These are phyloP conservation scores for Delitschia confertaspora DNA, from an alignment of 495 filamentous ascomycete genomes.

Conservation along the genomic window DNA sequence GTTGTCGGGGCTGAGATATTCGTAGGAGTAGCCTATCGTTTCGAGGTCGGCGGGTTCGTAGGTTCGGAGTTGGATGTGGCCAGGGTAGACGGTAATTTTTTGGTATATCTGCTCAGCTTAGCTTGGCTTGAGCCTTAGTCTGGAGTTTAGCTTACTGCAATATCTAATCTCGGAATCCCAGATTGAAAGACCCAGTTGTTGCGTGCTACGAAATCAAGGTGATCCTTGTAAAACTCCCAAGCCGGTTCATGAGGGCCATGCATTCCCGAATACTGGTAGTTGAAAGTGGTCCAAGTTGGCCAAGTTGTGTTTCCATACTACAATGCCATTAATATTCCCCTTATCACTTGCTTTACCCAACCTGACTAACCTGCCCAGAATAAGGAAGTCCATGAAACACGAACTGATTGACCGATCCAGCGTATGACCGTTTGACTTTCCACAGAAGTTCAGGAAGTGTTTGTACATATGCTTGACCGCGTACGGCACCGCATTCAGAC, in stretches of 20 bases:
- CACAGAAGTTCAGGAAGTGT: constrained; percentile 13
- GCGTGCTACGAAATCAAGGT: constrained; percentile 9
- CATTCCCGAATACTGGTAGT: constrained; percentile 10
- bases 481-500: constrained; percentile 10
- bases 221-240: constrained; percentile 13
- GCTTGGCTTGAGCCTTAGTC: too few relatives aligned
- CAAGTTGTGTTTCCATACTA: constrained; percentile 15
- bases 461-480: constrained; percentile 11
- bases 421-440: constrained; percentile 14
- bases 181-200: constrained; percentile 15
- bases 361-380: constrained; percentile 6
- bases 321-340: too few relatives aligned
- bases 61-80: constrained; percentile 7
- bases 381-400: constrained; percentile 15
- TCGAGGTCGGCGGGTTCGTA: constrained; percentile 12
- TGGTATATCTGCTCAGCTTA: too few relatives aligned
- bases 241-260: constrained; percentile 11
- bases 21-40: constrained; percentile 8
- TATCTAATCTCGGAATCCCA: constrained; percentile 6
- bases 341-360: too few relatives aligned
- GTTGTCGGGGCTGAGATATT: constrained; percentile 15
- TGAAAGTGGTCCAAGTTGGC: constrained; percentile 14
- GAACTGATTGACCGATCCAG: constrained; percentile 12
- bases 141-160: too few relatives aligned
- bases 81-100: constrained; percentile 12